Evolutionary conservation across 2,329 filamentous ascomycete genomes (phyloP), one percentile per base, ranked within the genome.

Genomic region (Aspergillus melleus): DNA sequence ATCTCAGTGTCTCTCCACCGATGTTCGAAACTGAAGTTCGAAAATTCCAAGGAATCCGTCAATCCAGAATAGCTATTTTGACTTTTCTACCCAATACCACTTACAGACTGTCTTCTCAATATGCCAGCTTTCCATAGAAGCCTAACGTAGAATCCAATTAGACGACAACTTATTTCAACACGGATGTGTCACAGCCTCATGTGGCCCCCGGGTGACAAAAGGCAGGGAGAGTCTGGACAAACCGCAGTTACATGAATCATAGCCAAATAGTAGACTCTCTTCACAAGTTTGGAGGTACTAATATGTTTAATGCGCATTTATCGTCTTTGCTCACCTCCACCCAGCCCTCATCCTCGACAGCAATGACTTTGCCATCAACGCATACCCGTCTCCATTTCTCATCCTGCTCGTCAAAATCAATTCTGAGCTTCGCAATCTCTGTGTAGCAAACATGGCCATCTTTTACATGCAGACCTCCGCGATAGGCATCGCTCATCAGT

Each of bases 341-440:
- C 81, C 86, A 88, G 0, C 92, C 92, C 2, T 84, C 87, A 54
- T 81, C 74, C 20, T 90, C 88, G 0, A 96, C 78, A 60, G 86
- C 83, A 3, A 97, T 86, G 68, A 96, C 96, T 55, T 89, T 92
- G 3, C 94, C 94, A 74, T 98, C 94, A n/a, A 98, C 82, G 73
- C 94, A 98, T 14, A 96, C 84, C 70, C 93, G 86, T 61, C 94
- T 83, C 92, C 92, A 97, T 55, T 87, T 80, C 57, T 75, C 72
- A 24, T 72, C 60, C 1, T 84, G 79, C 69, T 95, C 90, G 1
- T 79, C 63, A 39, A 91, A 87, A 16, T 84, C 82, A 51, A 97
- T 86, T 59, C 78, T 81, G 19, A 96, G 66, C 54, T 84, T 84
- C 2, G 89, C 84, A 6, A 95, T 82, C 56, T 86, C 83, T 19